Evolutionary conservation across 139 green algal species (phyloP).

Genomic region (Chlorella sp.): DNA sequence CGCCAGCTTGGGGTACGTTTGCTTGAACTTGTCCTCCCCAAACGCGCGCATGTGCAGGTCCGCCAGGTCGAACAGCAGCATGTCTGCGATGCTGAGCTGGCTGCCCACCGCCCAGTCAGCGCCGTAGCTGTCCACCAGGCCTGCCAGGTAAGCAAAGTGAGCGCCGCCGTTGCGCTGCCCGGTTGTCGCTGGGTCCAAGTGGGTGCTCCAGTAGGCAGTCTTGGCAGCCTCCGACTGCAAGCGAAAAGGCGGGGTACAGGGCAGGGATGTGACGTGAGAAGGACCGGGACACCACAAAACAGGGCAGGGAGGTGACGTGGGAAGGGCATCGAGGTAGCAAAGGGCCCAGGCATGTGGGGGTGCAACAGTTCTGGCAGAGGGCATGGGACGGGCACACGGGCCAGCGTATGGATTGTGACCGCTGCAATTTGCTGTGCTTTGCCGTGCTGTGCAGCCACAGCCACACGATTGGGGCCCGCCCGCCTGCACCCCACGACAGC

Average conservation of each 20-base stretch:
- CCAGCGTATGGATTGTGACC: too few relatives aligned
- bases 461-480: too few relatives aligned
- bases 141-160: conserved; percentile 50
- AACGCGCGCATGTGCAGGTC: conserved; percentile 65
- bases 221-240: conserved; percentile 56
- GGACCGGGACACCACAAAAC: too few relatives aligned
- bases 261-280: neutral
- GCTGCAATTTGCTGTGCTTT: too few relatives aligned
- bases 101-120: conserved; percentile 37
- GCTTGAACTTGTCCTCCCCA: conserved; percentile 40
- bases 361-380: too few relatives aligned
- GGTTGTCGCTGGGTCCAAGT: conserved; percentile 39
- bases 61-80: conserved; percentile 54
- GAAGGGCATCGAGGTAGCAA: too few relatives aligned
- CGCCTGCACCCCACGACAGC: too few relatives aligned
- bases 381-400: too few relatives aligned
- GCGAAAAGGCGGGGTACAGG: neutral
- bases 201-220: conserved; percentile 48
- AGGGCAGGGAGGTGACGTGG: too few relatives aligned
- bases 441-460: too few relatives aligned
- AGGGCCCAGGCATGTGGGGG: too few relatives aligned
- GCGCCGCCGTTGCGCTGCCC: conserved; percentile 47
- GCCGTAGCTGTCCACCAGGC: conserved; percentile 30
- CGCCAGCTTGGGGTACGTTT: conserved; percentile 50
- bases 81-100: conserved; percentile 42